Base-by-base conservation (phyloP, 768 basidiomycete genomes). In the Pleurotus pulmonarius region DNA sequence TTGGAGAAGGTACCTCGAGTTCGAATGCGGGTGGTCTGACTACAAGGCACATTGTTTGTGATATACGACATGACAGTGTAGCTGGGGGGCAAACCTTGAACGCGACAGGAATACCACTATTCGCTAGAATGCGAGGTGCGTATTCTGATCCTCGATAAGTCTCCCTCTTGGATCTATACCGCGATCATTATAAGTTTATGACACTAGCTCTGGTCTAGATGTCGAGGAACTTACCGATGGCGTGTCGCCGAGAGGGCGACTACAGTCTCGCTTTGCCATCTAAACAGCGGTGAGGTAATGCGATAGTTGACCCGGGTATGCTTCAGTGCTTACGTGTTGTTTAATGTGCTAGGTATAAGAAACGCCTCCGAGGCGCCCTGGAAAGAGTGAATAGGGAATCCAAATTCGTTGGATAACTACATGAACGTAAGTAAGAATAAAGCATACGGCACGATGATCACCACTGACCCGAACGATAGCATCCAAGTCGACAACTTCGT, bases 311-410 rank as follows among this genome's bases (percentile, higher is more conserved):
- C 41, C n/a, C 20, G 7, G 20, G 41, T 34, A 22, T 44, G 5
- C 41, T 34, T 20, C 51, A n/a, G 51, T 15, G 38, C 82, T 63
- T 78, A 94, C 59, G 87, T 83, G 67, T 81, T 74, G 69, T 93
- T 95, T 59, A 98, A 71, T 4, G 88, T 71, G 20, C 83, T 83
- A 0, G 94, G 91, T 22, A 94, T 87, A n/a, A 97, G 79, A 71
- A 91, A 97, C 1, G 92, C 84, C 66, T 96, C 93, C 54, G 92
- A 86, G 6, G 93, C 94, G 64, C 91, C 88, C 64, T 94, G 91
- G 65, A 94, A 85, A 4, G 90, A 88, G 6, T 88, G 82, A 25
- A 94, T 77, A 1, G 84, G 80, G 65, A 93, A 94, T 63, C 92
- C 73, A 75, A 95, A 98, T 69, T 97, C 94, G 66, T 95, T 91